Evolutionary conservation across 2,329 filamentous ascomycete genomes (phyloP), one percentile per base, ranked within the genome.

Genomic region (Teratosphaeria viscida): DNA sequence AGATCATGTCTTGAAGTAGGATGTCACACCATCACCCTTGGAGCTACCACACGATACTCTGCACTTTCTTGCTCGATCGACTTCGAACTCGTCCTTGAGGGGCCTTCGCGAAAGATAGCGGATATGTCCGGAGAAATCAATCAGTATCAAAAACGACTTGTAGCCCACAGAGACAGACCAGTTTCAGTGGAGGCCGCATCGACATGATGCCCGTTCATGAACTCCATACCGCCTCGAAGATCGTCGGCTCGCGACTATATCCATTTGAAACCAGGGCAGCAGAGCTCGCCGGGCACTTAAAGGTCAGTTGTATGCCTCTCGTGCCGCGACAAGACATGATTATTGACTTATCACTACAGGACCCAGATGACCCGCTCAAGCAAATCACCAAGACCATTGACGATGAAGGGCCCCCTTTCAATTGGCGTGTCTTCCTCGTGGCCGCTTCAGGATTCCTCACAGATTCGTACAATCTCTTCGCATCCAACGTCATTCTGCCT

Each of bases 381-480:
- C 54, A 55, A 55, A 34, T 47, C 43, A 49, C 19, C 43, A 49
- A 49, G n/a, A 43, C 35, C 23, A 37, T 65, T 26, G 63, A 65
- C 47, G 54, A 58, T 37, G 61, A 61, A 53, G 65, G 62, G 39
- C 43, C 43, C 7, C 43, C 8, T 3, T 63, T 66, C 59, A 63
- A 67, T 43, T 62, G 61, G 62, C 60, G 56, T 12, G 72, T 74
- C 12, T 72, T 73, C 47, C 59, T 73, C 10, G 73, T 76, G n/a
- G 73, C 74, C 23, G 73, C 72, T 14, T 70, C 73, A 26, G 74
- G 74, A 6, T 76, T 75, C 62, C 63, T 76, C 39, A 75, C 74
- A 2, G 74, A 76, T 57, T 66, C 72, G 0, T 75, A 75, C 62
- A 74, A 71, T 35, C 64, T 76, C 1, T 75, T 76, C 58, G 69